Base-by-base conservation (phyloP, 2,329 filamentous ascomycete species). In the Akanthomyces uredinophilus region DNA sequence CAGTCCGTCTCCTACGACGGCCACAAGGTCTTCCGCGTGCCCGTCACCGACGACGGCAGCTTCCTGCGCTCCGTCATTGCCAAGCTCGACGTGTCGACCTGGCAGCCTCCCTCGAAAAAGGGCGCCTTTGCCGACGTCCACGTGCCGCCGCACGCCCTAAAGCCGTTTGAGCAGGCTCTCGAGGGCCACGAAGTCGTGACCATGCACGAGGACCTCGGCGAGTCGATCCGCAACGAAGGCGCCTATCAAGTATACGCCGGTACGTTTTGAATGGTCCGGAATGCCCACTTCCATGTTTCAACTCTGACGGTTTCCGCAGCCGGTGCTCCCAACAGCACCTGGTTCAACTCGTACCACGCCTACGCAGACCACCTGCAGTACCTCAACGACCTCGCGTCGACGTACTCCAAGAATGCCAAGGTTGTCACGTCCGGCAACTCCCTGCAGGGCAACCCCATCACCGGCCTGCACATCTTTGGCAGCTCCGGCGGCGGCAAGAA, bases 381-480 rank as follows among this genome's bases (percentile, higher is more conserved):
- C 65, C 72, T 84, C 32, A 68, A 70, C 0, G 77, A 81, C 52
- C 70, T 86, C 3, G 73, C 75, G n/a, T 66, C 72, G 0, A 64
- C 71, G 1, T 78, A 80, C 64, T 71, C 80, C 4, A 65, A 65
- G 35, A 79, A 81, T 64, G 75, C 82, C 0, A 76, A 81, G 62
- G 70, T 83, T n/a, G 75, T 85, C 41, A 76, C 73, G 7, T 73
- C 78, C 2, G 83, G 83, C 4, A 75, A 70, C 29, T 82, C 81
- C 0, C 70, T 74, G 39, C 70, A 81, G 57, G 80, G 79, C 3
- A 75, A 79, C 44, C 65, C 73, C 61, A 91, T 94, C 60, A 81
- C 83, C 13, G 90, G 87, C 0, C 73, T 86, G 47, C 83, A 85
- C 64, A 74, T 86, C 59, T 86, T 77, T 71, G 83, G 83, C 2